Base-by-base conservation (phyloP, 176 grass and related monocot species). In the Carex kokanica region DNA sequence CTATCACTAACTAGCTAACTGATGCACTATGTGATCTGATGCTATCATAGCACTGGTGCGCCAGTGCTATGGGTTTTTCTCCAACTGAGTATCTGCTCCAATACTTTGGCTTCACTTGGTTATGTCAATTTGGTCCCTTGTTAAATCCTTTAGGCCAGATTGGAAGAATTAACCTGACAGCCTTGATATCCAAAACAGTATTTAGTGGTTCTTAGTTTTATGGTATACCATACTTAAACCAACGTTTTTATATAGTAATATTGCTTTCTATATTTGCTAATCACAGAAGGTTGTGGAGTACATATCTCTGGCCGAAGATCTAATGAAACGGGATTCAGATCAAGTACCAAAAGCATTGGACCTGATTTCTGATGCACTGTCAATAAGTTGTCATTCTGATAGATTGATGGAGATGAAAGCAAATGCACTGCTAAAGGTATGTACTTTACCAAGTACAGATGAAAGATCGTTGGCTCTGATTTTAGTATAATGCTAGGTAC, bases 361-460 rank as follows among this genome's bases (percentile, higher is more conserved):
- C 80, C 78, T 95, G 61, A 90, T 98, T 57, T 89, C 89, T 17
- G 88, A 95, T 86, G 95, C 95, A 45, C 80, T 94, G 40, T 84
- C 83, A 57, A 72, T 89, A 83, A 84, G 95, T 74, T 69, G 72
- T 82, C 79, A 86, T 83, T 98, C 92, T 81, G 91, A 98, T 81
- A 91, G 86, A 84, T 86, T 95, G 54, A 91, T 98, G 91, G 87
- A 27, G 25, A 95, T 94, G 91, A 95, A 98, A 84, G 95, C 95
- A 83, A 92, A 95, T 82, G 92, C 92, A 63, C 66, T 98, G 72
- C 81, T 98, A 86, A 86, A 64, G 90, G 92, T 94, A 88, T 89
- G 65, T 43, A 78, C 14, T 60, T 82, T 80, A 24, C 72, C 6
- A 29, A 68, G 15, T 68, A 18, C 66, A 69, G 40, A 52, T 53